These are phyloP conservation scores for Ganoderma resinaceum DNA, from an alignment of 1,284 basidiomycete genomes.

Conservation along the genomic window DNA sequence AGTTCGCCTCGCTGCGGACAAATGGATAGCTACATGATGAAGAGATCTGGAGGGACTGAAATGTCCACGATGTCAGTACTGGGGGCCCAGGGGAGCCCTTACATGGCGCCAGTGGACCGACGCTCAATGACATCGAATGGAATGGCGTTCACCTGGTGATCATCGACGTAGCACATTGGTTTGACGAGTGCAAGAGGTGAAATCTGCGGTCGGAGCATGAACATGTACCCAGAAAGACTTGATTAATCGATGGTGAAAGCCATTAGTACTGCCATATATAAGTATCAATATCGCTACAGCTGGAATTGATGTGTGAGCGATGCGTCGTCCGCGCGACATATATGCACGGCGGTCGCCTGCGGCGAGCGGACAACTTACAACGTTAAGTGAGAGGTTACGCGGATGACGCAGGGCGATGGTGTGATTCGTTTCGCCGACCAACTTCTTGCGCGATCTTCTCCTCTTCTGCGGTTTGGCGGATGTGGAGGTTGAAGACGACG, in stretches of 20 bases:
- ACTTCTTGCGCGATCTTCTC: slow-evolving; percentile 24
- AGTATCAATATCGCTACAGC: not conserved
- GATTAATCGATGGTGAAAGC: not conserved
- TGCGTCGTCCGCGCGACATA: not conserved
- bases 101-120: not conserved
- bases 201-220: not conserved
- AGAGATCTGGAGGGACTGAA: not conserved
- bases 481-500: slow-evolving; percentile 25
- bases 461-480: slow-evolving; percentile 25
- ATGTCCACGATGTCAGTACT: not conserved
- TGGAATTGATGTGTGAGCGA: not conserved
- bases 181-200: not conserved
- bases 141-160: not conserved
- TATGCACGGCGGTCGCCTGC: not conserved
- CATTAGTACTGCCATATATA: not conserved
- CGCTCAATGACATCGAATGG: not conserved
- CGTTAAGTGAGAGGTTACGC: not conserved
- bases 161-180: not conserved
- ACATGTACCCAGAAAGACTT: not conserved
- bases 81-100: not conserved
- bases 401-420: not conserved
- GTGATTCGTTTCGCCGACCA: slow-evolving; percentile 7
- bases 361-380: not conserved
- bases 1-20: not conserved
- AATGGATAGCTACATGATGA: not conserved